Conservation (phyloP, 257 asterid species). For the Nicotiana knightiana region DNA sequence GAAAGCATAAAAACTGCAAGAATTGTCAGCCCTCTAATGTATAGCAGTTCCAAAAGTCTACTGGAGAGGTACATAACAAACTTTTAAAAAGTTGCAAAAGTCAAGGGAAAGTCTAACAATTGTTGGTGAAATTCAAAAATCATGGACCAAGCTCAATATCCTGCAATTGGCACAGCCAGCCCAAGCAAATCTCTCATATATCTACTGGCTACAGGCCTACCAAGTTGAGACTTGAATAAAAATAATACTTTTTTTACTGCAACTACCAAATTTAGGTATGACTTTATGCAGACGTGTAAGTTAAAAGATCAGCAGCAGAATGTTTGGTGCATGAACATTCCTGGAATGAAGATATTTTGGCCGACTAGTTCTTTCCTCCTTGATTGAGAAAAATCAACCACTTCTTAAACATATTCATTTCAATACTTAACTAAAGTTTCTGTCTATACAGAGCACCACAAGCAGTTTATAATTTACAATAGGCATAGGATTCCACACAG, state of each 20-base stretch:
- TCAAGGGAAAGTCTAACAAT: conserved; percentile 1
- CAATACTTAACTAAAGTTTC: background rate
- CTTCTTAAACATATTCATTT: background rate
- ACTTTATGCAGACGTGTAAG: background rate
- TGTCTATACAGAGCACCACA: background rate
- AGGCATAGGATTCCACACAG: background rate
- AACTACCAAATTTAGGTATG: background rate
- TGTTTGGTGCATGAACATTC: conserved; percentile 1
- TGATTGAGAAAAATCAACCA: background rate
- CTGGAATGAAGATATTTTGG: background rate
- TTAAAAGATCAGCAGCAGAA: background rate
- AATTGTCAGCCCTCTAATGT: background rate
- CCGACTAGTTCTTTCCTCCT: background rate
- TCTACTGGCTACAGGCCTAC: background rate
- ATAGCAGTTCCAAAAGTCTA: background rate
- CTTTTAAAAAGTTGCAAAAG: background rate
- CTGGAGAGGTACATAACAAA: background rate
- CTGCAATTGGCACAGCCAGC: background rate
- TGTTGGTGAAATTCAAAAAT: background rate
- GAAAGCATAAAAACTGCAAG: background rate
- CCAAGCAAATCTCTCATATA: background rate
- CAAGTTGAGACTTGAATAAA: background rate
- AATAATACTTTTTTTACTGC: background rate
- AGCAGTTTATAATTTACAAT: background rate
- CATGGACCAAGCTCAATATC: background rate